Base-by-base conservation (phyloP, 2,329 filamentous ascomycete genomes). In the Epichloe coenophiala region DNA sequence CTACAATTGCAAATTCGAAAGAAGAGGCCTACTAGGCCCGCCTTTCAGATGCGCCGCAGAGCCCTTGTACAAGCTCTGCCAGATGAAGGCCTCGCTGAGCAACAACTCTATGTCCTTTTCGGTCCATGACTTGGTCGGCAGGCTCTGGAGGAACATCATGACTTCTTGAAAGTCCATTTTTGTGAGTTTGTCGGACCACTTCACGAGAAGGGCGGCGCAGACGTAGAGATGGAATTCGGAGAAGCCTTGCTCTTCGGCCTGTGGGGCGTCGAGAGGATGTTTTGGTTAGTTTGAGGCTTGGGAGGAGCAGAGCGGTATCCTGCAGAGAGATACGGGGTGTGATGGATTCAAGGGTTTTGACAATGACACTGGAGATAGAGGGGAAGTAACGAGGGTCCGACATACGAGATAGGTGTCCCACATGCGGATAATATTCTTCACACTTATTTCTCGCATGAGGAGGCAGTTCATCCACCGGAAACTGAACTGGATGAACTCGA, bases 381-480 rank as follows among this genome's bases (percentile, higher is more conserved):
- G 47, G 17, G 17, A 27, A 17, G 45, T 5, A 48, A 36, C 15
- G 15, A 9, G 40, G 12, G 9, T 15, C 12, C 21, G 19, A 69
- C 81, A 64, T 73, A 96, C 91, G 71, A 98, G 79, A 70, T 98
- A 98, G 27, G 93, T 98, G 68, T 98, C 93, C 93, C 93, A 98
- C 93, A 98, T 98, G 59, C 93, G 78, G 56, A 98, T 95, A 0
- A 89, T 96, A 65, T 96, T 97, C 65, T 84, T 87, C 51, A 98
- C 91, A 63, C 86, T 95, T 57, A 98, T 86, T 70, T 98, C 93
- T 56, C 93, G 80, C 93, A 98, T 98, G 57, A 98, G 74, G 48
- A 98, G 78, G 66, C 93, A 98, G 62, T 98, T 98, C 93, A 98
- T 98, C 93, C 93, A 98, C 51, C 93, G 79, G 65, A 98, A 98